Conservation (phyloP, 192 early-diverging fungal species). For the Obelidium mucronatum region DNA sequence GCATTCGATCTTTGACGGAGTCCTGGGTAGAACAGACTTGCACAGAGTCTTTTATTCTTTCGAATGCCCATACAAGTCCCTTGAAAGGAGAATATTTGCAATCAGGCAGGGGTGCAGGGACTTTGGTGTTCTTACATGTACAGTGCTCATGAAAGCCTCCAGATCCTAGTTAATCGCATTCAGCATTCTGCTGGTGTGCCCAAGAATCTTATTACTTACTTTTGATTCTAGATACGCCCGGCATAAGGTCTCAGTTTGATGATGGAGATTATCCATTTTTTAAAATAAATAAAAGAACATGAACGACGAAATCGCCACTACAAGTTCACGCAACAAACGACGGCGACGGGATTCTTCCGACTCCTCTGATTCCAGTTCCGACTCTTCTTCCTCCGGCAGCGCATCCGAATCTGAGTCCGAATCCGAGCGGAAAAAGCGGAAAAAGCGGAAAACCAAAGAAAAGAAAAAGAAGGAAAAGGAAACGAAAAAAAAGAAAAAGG, state of each 20-base stretch:
- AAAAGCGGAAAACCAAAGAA: background rate
- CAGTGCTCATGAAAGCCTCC: background rate
- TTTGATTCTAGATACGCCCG: slow-evolving; percentile 9
- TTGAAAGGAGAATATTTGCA: background rate
- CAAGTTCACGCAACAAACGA: background rate
- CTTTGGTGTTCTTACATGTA: background rate
- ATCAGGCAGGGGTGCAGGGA: background rate
- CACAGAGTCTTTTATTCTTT: background rate
- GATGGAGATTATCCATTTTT: background rate
- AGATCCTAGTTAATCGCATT: too few species aligned
- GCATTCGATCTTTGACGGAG: background rate
- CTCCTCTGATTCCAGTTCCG: background rate
- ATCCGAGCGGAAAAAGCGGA: background rate
- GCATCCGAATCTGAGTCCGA: slow-evolving; percentile 6
- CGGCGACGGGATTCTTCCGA: too few species aligned
- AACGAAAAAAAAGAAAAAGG: slow-evolving; percentile 38
- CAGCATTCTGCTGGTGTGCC: too few species aligned
- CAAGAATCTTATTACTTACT: background rate
- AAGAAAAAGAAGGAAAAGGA: slow-evolving; percentile 25
- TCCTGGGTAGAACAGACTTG: background rate
- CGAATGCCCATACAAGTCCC: background rate
- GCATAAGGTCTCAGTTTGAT: background rate
- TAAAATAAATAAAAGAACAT: background rate
- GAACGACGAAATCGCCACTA: background rate
- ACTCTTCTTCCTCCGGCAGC: background rate